These are phyloP conservation scores for Sequoiadendron giganteum DNA, from an alignment of 75 land plant genomes.

Conservation along the genomic window DNA sequence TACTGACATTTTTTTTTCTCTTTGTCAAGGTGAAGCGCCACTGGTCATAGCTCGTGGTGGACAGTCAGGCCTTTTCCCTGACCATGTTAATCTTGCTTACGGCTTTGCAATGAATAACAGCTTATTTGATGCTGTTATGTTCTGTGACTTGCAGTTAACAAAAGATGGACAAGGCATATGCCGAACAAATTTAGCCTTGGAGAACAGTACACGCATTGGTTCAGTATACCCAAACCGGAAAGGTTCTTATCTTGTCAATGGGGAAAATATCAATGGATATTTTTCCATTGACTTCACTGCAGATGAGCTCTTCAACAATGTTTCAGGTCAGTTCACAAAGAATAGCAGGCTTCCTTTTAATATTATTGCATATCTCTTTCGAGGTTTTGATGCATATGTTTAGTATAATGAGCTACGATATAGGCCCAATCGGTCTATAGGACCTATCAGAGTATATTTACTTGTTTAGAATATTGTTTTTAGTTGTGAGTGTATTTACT, in stretches of 20 bases:
- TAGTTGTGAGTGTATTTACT: neutral
- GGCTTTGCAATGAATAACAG: slow-evolving; percentile 29
- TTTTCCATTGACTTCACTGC: slow-evolving; percentile 72
- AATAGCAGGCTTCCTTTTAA: neutral
- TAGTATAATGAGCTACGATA: neutral
- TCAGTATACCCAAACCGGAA: slow-evolving; percentile 15
- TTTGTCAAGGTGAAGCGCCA: slow-evolving; percentile 67
- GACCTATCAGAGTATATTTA: neutral
- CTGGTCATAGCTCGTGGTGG: slow-evolving; percentile 80
- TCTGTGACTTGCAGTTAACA: slow-evolving; percentile 86
- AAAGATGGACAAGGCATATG: slow-evolving; percentile 72
- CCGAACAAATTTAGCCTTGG: slow-evolving; percentile 50
- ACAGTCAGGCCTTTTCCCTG: slow-evolving; percentile 88
- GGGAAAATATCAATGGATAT: slow-evolving; percentile 41
- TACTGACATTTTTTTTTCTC: neutral
- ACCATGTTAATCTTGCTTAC: slow-evolving; percentile 54
- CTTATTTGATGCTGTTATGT: slow-evolving; percentile 25
- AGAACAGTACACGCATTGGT: slow-evolving; percentile 39
- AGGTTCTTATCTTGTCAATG: slow-evolving; percentile 58
- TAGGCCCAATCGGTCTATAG: neutral
- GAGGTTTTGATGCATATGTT: neutral
- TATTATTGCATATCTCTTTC: neutral
- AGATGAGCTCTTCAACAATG: slow-evolving; percentile 20
- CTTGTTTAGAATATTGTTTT: neutral
- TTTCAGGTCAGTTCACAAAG: slow-evolving; percentile 25